A percentile compares a stretch with the other conserved stretches of the same genome.
These are phyloP conservation scores for Amaranthus tricolor DNA, from an alignment of 179 eudicot species.

Conservation along the genomic window DNA sequence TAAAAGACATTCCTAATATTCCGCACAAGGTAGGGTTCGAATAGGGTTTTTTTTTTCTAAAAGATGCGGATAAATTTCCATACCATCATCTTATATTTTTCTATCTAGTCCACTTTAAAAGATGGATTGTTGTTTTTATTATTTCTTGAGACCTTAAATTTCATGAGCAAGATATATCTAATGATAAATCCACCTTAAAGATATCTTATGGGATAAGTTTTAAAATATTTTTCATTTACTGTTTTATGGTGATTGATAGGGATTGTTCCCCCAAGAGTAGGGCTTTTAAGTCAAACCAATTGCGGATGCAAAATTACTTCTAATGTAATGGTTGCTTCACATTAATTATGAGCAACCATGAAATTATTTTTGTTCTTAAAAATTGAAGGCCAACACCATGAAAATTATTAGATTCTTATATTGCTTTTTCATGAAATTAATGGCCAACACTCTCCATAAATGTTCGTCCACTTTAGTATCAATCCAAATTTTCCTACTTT, in stretches of 20 bases:
- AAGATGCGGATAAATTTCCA: too few species aligned
- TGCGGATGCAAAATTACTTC: background rate
- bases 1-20: too few species aligned
- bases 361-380: background rate
- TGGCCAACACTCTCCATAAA: too few species aligned
- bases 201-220: constrained; percentile 28
- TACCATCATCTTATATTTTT: too few species aligned
- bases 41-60: too few species aligned
- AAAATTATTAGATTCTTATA: constrained; percentile 18
- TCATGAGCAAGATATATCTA: too few species aligned
- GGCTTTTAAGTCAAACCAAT: constrained; percentile 10
- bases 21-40: too few species aligned
- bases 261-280: background rate
- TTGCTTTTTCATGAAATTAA: background rate
- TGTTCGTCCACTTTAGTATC: too few species aligned
- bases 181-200: constrained; percentile 5
- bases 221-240: background rate
- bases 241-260: constrained; percentile 8
- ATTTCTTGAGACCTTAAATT: too few species aligned
- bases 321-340: constrained; percentile 1
- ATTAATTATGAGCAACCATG: constrained; percentile 2
- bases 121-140: too few species aligned
- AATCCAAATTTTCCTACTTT: too few species aligned
- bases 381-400: constrained; percentile 21
- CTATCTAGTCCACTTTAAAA: too few species aligned